Evolutionary conservation across 73 alveolate species (phyloP), one percentile per base, ranked within the genome.

Genomic region (Tetrahymena elliotti): DNA sequence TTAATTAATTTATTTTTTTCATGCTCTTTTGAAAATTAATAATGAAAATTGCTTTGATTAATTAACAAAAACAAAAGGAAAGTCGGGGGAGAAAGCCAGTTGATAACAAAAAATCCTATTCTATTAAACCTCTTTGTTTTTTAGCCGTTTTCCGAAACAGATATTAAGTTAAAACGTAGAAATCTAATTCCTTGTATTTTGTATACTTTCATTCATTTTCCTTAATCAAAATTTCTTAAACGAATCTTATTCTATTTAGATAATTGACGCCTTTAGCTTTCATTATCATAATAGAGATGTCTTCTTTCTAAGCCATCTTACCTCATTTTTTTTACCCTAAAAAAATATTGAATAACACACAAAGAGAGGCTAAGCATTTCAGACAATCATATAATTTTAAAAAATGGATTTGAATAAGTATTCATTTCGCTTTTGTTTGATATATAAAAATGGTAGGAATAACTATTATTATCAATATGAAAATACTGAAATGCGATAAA

Each of bases 141-240:
- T 68, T 68, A 68, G 88, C 88, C 88, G 88, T 68, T 68, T 68
- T 68, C 88, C 88, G 88, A 68, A 68, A 68, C 88, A 68, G 88
- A 68, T 68, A 68, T 68, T 68, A 68, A 68, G 88, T 68, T 27
- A 68, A 68, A 68, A 68, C 88, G 88, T 68, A 68, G 88, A 68
- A 68, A 68, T 68, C 36, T 24, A 68, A 68, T 68, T 68, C 88
- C 88, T 68, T 68, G 88, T 68, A 68, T 68, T 68, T 47, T 68
- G 22, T 31, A 68, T 68, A 36, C 88, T 27, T 31, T 11, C 88
- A 68, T 68, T 68, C 88, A 68, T 68, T 68, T 68, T 31, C 34
- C 36, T 68, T 68, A 68, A 68, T 68, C 36, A 27, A 68, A 68
- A 22, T 68, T 16, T 68, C 36, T 31, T 31, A 68, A 68, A 68